phyloP scores from a whole-genome alignment of 768 basidiomycete genomes.

The Candolleomyces efflorescens region DNA sequence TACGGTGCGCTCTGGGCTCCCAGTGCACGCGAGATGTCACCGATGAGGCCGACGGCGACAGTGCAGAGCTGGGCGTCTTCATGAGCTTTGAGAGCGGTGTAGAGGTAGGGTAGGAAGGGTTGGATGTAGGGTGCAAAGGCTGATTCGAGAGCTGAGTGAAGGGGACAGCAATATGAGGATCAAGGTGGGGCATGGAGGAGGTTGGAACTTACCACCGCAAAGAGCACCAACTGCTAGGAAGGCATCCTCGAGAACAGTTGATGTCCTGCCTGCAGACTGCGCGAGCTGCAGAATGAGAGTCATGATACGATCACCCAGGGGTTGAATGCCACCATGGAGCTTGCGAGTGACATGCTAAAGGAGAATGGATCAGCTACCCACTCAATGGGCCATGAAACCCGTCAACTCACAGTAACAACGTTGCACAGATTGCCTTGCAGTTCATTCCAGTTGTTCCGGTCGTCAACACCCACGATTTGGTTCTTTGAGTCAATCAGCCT shows the following conservation, averaged over 20 bases:
- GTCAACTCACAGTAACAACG: slow-evolving; percentile 69
- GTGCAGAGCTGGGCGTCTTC: slow-evolving; percentile 96
- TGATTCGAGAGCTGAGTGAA: slow-evolving; percentile 56
- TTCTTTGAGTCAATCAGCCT: slow-evolving; percentile 44
- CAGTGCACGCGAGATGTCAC: slow-evolving; percentile 93
- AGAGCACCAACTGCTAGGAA: slow-evolving; percentile 92
- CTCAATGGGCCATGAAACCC: too few species aligned
- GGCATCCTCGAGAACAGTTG: slow-evolving; percentile 93
- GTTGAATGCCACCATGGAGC: slow-evolving; percentile 76
- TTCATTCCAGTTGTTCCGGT: slow-evolving; percentile 99
- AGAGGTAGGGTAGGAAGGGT: slow-evolving; percentile 82
- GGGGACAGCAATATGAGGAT: background rate
- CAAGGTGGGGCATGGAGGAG: too few species aligned
- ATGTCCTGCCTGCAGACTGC: slow-evolving; percentile 83
- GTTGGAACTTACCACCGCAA: slow-evolving; percentile 52
- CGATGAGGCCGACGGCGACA: slow-evolving; percentile 93
- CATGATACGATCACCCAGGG: slow-evolving; percentile 94
- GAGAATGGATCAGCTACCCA: background rate
- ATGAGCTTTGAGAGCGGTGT: slow-evolving; percentile 84
- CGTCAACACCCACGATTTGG: slow-evolving; percentile 92
- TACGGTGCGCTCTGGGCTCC: slow-evolving; percentile 82
- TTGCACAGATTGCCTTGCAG: slow-evolving; percentile 93
- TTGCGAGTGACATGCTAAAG: slow-evolving; percentile 79
- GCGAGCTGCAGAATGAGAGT: slow-evolving; percentile 83
- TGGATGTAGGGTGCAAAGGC: slow-evolving; percentile 80